Evolutionary conservation across 306 rosid species (phyloP).

Genomic region (Vigna nakashimae): DNA sequence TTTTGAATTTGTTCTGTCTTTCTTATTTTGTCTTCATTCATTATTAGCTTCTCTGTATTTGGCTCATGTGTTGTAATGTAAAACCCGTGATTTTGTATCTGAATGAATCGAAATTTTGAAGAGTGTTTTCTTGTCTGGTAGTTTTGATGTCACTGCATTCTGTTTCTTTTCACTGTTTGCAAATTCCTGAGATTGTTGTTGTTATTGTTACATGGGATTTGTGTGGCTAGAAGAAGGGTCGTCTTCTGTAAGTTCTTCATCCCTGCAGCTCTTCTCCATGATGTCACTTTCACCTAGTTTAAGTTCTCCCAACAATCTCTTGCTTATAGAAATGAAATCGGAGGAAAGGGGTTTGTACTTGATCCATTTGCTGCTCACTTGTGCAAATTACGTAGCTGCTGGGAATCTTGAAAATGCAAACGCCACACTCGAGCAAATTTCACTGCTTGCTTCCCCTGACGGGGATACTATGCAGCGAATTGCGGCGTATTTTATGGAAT

Average conservation of each 20-base stretch:
- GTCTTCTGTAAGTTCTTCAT: constrained; percentile 68
- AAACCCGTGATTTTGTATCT: constrained; percentile 20
- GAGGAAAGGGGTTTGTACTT: constrained; percentile 5
- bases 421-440: constrained; percentile 78
- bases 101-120: neutral
- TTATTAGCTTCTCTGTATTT: constrained; percentile 7
- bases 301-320: constrained; percentile 69
- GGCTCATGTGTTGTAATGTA: constrained; percentile 26
- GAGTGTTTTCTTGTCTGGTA: neutral
- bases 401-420: constrained; percentile 6
- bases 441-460: constrained; percentile 73
- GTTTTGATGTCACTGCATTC: constrained; percentile 17
- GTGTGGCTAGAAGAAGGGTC: constrained; percentile 79
- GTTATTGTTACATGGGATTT: constrained; percentile 44
- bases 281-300: constrained; percentile 72
- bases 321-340: constrained; percentile 48
- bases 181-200: constrained; percentile 44
- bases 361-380: constrained; percentile 4
- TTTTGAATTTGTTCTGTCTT: constrained; percentile 32
- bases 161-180: constrained; percentile 32
- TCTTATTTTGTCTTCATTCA: constrained; percentile 19
- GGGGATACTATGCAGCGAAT: constrained; percentile 96
- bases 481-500: constrained; percentile 77
- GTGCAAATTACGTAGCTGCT: constrained; percentile 27
- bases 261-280: constrained; percentile 68